Evolutionary conservation across 768 basidiomycete species (phyloP).

Genomic region (Mycena rosella): DNA sequence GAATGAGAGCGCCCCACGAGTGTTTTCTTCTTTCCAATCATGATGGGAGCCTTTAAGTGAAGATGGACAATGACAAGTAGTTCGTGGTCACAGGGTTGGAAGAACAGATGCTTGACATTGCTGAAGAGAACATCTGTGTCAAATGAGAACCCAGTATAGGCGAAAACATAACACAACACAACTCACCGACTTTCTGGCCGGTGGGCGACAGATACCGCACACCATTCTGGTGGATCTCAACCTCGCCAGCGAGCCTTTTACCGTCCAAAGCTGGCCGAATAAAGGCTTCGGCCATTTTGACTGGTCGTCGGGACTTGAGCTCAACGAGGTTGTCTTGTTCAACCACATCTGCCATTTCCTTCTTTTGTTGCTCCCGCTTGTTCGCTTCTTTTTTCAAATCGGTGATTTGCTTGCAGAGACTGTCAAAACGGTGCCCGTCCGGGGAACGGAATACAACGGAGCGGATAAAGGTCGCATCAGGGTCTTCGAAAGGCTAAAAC

Average conservation of each 20-base stretch:
- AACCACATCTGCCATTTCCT: conserved; percentile 97
- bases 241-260: conserved; percentile 95
- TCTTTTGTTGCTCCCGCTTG: conserved; percentile 97
- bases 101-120: conserved; percentile 98
- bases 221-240: conserved; percentile 98
- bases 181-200: conserved; percentile 91
- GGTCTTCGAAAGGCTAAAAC: conserved; percentile 92
- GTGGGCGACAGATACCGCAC: conserved; percentile 90
- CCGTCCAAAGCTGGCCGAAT: conserved; percentile 95
- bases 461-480: conserved; percentile 95
- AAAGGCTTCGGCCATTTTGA: conserved; percentile 91
- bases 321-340: conserved; percentile 94
- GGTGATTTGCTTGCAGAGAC: conserved; percentile 91
- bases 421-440: conserved; percentile 91
- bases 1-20: conserved; percentile 66
- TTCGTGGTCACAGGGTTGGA: conserved; percentile 98
- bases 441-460: conserved; percentile 94
- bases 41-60: conserved; percentile 94
- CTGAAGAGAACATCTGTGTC: conserved; percentile 89
- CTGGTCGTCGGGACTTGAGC: conserved; percentile 88
- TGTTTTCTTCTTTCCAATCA: conserved; percentile 99
- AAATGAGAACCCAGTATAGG: conserved; percentile 2
- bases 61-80: conserved; percentile 94
- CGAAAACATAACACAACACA: conserved; percentile 23
- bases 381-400: conserved; percentile 97